Evolutionary conservation across 2,329 filamentous ascomycete species (phyloP).

Genomic region (Raffaelea arxii): DNA sequence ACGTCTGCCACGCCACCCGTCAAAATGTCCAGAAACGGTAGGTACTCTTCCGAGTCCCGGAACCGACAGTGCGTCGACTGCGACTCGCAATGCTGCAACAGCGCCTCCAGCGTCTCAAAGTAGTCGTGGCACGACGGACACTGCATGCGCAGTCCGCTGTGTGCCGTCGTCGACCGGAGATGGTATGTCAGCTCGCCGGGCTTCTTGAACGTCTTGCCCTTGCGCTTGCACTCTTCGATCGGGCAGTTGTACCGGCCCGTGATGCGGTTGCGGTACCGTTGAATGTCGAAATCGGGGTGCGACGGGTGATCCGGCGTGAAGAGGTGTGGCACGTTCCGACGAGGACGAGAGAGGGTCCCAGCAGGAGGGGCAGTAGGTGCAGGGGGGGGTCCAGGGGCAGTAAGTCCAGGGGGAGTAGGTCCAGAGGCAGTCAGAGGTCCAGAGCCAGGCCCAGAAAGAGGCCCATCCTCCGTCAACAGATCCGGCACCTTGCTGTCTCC

Average conservation of each 20-base stretch:
- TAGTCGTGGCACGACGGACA: conserved; percentile 35
- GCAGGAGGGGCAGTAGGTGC: neutral
- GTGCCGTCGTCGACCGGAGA: conserved; percentile 29
- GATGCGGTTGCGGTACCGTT: conserved; percentile 33
- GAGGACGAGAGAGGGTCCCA: too few relatives aligned
- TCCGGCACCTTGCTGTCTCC: conserved; percentile 13
- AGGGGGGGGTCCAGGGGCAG: neutral
- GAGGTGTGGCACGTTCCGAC: neutral
- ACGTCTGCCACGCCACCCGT: conserved; percentile 28
- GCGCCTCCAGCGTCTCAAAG: conserved; percentile 31
- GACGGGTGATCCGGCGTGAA: conserved; percentile 4
- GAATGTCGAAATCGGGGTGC: conserved; percentile 29
- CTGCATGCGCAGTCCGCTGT: conserved; percentile 23
- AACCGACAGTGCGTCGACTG: conserved; percentile 31
- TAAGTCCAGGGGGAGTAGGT: too few relatives aligned
- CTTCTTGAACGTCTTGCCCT: conserved; percentile 27
- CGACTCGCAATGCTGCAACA: conserved; percentile 40
- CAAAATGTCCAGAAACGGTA: conserved; percentile 26
- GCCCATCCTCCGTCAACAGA: conserved; percentile 12
- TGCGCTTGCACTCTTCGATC: conserved; percentile 33
- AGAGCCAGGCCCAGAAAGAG: too few relatives aligned
- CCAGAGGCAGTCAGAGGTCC: too few relatives aligned
- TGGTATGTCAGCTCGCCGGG: conserved; percentile 27
- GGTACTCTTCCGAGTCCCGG: conserved; percentile 29
- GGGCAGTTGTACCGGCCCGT: conserved; percentile 44